phyloP scores from a whole-genome alignment of 139 green algal genomes.

The Chlamydomonas sp. region DNA sequence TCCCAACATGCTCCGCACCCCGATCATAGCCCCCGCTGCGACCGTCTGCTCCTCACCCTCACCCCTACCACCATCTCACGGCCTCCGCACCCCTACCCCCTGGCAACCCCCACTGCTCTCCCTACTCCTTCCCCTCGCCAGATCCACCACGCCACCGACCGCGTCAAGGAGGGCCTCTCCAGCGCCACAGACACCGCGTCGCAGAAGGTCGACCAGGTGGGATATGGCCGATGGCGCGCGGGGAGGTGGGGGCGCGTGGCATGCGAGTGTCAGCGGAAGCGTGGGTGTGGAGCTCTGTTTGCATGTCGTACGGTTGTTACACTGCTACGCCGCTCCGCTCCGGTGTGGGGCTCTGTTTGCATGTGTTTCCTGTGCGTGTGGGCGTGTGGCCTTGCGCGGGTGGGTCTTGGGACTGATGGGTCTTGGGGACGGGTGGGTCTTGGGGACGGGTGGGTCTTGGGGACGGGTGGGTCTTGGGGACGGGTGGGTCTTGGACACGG shows the following conservation, averaged over 20 bases:
- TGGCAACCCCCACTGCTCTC: neutral
- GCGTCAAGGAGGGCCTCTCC: neutral
- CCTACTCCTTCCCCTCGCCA: neutral
- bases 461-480: too few relatives aligned
- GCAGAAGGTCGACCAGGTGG: slow-evolving; percentile 9
- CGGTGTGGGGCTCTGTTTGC: neutral
- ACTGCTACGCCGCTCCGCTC: neutral
- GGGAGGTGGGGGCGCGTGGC: too few relatives aligned
- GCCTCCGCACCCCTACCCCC: neutral
- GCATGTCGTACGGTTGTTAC: neutral
- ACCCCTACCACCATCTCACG: too few relatives aligned
- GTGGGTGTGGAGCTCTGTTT: too few relatives aligned
- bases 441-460: too few relatives aligned
- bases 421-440: neutral
- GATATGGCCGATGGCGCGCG: neutral
- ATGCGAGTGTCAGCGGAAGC: neutral
- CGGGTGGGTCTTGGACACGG: too few relatives aligned
- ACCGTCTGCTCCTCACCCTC: too few relatives aligned
- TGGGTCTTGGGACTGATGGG: neutral
- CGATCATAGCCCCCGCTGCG: too few relatives aligned
- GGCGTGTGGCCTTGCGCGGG: neutral
- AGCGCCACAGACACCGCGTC: neutral
- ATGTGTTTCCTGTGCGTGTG: neutral
- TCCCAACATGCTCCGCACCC: too few relatives aligned
- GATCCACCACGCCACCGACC: slow-evolving; percentile 20